phyloP scores from a whole-genome alignment of 202 grass and related monocot species.

The Dendrocalamus latiflorus region DNA sequence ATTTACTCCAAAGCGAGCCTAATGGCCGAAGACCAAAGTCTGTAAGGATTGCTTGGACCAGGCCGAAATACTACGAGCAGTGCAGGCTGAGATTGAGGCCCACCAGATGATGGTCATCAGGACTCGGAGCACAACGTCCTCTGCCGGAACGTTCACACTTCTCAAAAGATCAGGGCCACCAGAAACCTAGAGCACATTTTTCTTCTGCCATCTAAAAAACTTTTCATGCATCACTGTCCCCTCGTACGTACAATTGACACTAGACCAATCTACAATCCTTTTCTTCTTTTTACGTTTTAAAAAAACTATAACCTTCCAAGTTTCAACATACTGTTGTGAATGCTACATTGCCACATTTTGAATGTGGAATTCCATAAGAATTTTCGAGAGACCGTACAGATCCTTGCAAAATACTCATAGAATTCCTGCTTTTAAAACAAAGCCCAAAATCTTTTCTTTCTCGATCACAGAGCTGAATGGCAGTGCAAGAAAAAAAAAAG shows the following conservation, averaged over 20 bases:
- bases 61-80: not conserved
- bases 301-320: not conserved
- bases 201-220: too few species aligned
- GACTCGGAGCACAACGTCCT: not conserved
- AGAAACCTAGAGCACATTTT: too few species aligned
- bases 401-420: not conserved
- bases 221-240: not conserved
- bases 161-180: not conserved
- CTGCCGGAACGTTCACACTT: not conserved
- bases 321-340: not conserved
- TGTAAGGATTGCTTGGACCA: not conserved
- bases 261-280: not conserved
- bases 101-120: not conserved
- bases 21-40: not conserved
- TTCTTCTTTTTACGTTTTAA: not conserved
- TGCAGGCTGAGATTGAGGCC: not conserved
- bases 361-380: not conserved
- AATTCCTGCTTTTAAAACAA: not conserved
- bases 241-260: not conserved
- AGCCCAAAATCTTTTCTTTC: not conserved
- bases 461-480: not conserved
- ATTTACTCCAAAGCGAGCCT: not conserved
- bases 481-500: not conserved
- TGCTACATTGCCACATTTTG: not conserved
- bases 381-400: not conserved